Base-by-base conservation (phyloP, 1,139 yeast species). In the Pichia sp. region DNA sequence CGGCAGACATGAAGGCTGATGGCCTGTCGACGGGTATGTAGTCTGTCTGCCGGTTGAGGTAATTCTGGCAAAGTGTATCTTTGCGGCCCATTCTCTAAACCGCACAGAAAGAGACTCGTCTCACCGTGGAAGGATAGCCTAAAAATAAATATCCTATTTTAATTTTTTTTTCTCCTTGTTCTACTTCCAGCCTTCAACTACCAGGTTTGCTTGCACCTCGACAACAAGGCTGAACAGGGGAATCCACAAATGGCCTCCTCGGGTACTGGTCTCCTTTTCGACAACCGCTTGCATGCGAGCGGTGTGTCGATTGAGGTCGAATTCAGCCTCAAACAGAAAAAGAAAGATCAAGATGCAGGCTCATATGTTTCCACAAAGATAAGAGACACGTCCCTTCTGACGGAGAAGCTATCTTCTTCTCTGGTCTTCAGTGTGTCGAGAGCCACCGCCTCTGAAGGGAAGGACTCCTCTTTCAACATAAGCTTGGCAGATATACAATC, bases 401-500 rank as follows among this genome's bases (percentile, higher is more conserved):
- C 32, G 3, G 40, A 49, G 8, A 5, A 11, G 1, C 10, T 55
- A 3, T 13, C 19, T 15, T 47, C 49, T 30, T 55, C 57, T 1
- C 41, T 52, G 10, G 36, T 53, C 10, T 48, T 26, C 26, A 42
- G 45, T 5, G 34, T 54, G 16, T 13, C 11, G 3, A 15, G 30
- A 32, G 26, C 16, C 26, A 7, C 11, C 45, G n/a, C 2, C 11
- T 6, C 8, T 8, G 45, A 2, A 5, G 29, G 11, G 29, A n/a
- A 29, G 40, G 26, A 8, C 16, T 8, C 10, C 32, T 6, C 30
- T n/a, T 47, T 47, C 19, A n/a, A 7, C 8, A 47, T 45, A 8
- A 32, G 15, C 2, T 32, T 55, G 6, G 30, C 16, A 40, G 54
- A 53, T 32, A 19, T 55, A 4, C 16, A 32, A 8, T 32, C 58